Conservation (phyloP, 306 rosid genomes). For the Medicago lupulina region DNA sequence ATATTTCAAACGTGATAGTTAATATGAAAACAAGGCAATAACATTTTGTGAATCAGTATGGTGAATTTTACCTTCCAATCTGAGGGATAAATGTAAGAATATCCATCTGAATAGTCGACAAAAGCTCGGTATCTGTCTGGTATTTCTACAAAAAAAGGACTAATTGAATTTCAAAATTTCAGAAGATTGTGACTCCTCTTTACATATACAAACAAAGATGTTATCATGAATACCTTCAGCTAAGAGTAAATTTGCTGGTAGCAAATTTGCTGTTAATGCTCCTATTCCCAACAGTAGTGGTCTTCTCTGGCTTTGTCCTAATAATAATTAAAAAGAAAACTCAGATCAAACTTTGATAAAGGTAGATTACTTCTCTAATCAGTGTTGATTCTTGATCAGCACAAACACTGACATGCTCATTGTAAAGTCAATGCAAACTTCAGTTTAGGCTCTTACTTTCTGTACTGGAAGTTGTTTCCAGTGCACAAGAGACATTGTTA, state of each 20-base stretch:
- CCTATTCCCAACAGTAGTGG: slow-evolving; percentile 77
- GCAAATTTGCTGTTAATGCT: slow-evolving; percentile 66
- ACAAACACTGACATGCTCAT: neutral
- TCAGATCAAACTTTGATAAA: neutral
- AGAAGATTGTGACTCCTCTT: neutral
- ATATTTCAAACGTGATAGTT: neutral
- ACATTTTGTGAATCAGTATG: neutral
- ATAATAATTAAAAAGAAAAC: slow-evolving; percentile 19
- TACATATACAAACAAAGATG: neutral
- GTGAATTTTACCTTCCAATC: slow-evolving; percentile 86
- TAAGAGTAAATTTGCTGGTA: slow-evolving; percentile 55
- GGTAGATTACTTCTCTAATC: neutral
- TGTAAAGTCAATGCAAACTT: no score
- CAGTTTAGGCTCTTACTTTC: slow-evolving; percentile 56
- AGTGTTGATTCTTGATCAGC: neutral
- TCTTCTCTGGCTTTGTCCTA: slow-evolving; percentile 78
- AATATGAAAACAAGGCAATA: neutral
- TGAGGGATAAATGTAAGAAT: slow-evolving; percentile 79
- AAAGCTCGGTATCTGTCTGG: slow-evolving; percentile 71
- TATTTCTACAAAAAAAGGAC: slow-evolving; percentile 54
- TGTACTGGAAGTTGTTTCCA: slow-evolving; percentile 51
- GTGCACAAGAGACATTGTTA: slow-evolving; percentile 49
- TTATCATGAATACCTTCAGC: slow-evolving; percentile 73
- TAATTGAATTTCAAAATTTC: slow-evolving; percentile 14
- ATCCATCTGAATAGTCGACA: slow-evolving; percentile 85